Evolutionary conservation across 2,329 filamentous ascomycete species (phyloP), one percentile per base, ranked within the genome.

Genomic region (Penicillium thymicola): DNA sequence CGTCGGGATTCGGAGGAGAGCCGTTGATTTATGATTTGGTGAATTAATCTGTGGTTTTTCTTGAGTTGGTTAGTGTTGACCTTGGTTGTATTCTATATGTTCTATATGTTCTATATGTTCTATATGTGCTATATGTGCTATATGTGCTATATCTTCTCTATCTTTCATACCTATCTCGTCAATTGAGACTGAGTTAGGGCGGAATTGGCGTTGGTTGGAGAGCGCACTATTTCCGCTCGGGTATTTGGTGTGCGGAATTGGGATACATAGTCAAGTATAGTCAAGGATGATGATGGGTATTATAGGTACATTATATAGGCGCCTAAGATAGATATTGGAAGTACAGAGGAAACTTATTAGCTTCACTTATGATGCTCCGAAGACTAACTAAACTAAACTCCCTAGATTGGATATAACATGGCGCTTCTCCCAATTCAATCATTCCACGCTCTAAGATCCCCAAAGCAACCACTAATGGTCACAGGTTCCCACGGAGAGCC

Each of bases 401-500:
- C 14, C 13, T 34, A 8, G 18, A 30, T 16, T 32, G 8, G 11
- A 28, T 16, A 21, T 23, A 4, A 37, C 30, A 27, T 27, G 14
- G 40, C 4, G 21, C 23, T 42, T 11, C 13, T 32, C 13, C 30
- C 11, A 32, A 32, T 32, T 32, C 10, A 28, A 30, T 9, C 3
- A 51, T 25, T 10, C 8, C n/a, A 23, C 16, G 28, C 5, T 28
- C n/a, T 10, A 23, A 41, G 38, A 9, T 5, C 21, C 4, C 13
- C 11, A 25, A 25, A 45, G 10, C 5, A 27, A 16, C n/a, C 25
- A 18, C 5, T 3, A 16, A 6, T 55, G 14, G 6, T 55, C 18
- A 90, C 75, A 95, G 71, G 72, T 96, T 96, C 2, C 91, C 91
- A 55, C 92, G 81, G 73, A 87, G 78, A 27, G 85, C 90, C 80